Evolutionary conservation across 768 basidiomycete species (phyloP), one percentile per base, ranked within the genome.

Genomic region (Tephrocybe rancida): DNA sequence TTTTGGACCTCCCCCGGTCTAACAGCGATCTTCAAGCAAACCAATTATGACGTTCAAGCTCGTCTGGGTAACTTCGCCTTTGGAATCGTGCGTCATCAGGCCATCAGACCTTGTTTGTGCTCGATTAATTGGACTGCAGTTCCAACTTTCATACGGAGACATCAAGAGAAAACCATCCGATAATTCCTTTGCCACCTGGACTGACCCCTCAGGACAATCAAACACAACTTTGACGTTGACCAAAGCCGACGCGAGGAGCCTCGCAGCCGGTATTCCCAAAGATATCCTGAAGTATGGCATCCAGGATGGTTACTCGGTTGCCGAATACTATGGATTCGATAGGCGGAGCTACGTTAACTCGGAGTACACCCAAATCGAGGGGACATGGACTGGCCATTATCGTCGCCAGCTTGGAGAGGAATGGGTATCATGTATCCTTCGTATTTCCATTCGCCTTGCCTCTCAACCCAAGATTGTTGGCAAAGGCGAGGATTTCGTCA

Each of bases 11-110:
- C 11, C 34, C 41, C 7, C 18, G 5, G 18, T 27, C 22, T 51
- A 37, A 55, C 22, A 71, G 72, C 72, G 11, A 61, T 73, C 2
- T 73, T 72, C 59, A 72, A 70, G 39, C 70, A 74, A 50, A 71
- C 67, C 0, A 64, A 72, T 26, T 58, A 68, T 2, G 70, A 74
- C 48, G 66, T 71, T 2, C 62, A 68, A 50, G 56, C 64, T 18
- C 64, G 64, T 10, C 61, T 74, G 8, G 67, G 67, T 8, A 74
- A 73, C 38, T 70, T 71, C 37, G 72, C 73, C 2, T 74, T 74
- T 52, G 73, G 73, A 10, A 63, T 74, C 41, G 73, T 73, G 38
- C 44, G 68, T 55, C 26, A 13, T 30, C 3, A 27, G 18, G 21
- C 26, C 21, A 5, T 25, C 35, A n/a, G n/a, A 50, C 13, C n/a